A percentile compares a stretch with the other conserved stretches of the same genome.
Conservation (phyloP, 805 yeast species). For the Candida fluviatilis region DNA sequence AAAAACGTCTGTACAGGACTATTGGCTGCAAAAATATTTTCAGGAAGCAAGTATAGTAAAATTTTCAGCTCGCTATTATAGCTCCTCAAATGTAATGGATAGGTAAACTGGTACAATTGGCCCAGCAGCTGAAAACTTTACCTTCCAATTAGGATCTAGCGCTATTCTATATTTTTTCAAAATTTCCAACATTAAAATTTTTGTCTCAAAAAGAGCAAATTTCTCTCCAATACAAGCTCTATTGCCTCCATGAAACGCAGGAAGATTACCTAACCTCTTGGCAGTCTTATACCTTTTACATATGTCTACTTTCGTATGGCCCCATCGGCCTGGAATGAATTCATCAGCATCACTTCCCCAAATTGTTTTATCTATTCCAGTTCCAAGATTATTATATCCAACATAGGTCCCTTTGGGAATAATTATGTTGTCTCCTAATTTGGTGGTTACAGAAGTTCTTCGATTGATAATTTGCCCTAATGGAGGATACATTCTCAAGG, state of each 20-base stretch:
- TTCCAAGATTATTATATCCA: constrained; percentile 52
- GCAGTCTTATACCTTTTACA: constrained; percentile 35
- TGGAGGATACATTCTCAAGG: constrained; percentile 52
- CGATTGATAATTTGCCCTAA: constrained; percentile 54
- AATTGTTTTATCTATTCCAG: constrained; percentile 39
- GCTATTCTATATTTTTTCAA: constrained; percentile 31
- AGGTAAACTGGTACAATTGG: constrained; percentile 49
- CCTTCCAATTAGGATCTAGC: constrained; percentile 43
- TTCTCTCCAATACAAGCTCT: constrained; percentile 61
- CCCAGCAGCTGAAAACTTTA: constrained; percentile 53
- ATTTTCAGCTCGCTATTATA: neutral
- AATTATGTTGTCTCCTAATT: constrained; percentile 37
- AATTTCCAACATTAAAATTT: constrained; percentile 34
- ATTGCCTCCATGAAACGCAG: constrained; percentile 57
- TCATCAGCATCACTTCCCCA: constrained; percentile 46
- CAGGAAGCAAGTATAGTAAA: neutral
- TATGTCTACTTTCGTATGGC: constrained; percentile 33
- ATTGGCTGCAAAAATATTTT: neutral
- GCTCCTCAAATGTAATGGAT: constrained; percentile 9
- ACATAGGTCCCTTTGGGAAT: constrained; percentile 51
- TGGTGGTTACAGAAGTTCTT: constrained; percentile 31
- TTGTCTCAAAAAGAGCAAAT: constrained; percentile 46
- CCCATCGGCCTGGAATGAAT: constrained; percentile 54
- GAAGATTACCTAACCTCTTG: constrained; percentile 42
- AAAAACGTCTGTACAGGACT: neutral